These are phyloP conservation scores for Thermoascus crustaceus DNA, from an alignment of 2,329 filamentous ascomycete genomes.

Conservation along the genomic window DNA sequence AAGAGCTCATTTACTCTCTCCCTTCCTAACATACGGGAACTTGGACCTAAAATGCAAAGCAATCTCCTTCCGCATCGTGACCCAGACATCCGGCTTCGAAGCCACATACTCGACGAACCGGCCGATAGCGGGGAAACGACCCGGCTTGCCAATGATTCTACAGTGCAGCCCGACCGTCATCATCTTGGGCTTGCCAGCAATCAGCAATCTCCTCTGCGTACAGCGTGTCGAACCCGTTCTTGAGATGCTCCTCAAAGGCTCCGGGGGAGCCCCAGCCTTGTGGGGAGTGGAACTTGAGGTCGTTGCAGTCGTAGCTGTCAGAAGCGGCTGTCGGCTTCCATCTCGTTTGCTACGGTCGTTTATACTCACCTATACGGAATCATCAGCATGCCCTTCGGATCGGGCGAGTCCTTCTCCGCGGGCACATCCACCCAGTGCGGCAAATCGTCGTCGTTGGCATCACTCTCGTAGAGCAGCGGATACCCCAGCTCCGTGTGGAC, in stretches of 20 bases:
- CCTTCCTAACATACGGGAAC: conserved; percentile 39
- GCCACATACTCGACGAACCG: conserved; percentile 44
- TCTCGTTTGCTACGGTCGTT: conserved; percentile 3
- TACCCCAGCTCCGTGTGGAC: conserved; percentile 47
- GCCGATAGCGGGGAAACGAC: conserved; percentile 42
- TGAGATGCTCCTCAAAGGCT: conserved; percentile 36
- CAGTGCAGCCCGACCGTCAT: conserved; percentile 51
- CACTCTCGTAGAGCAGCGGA: conserved; percentile 42
- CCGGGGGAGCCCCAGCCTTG: conserved; percentile 38
- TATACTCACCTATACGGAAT: conserved; percentile 37
- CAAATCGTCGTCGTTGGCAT: conserved; percentile 48
- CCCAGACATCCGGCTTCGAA: conserved; percentile 40
- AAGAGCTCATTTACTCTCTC: too few relatives aligned
- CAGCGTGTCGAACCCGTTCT: conserved; percentile 45
- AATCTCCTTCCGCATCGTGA: conserved; percentile 37
- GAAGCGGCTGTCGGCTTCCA: too few relatives aligned
- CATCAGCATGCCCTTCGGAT: conserved; percentile 44
- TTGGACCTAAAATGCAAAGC: conserved; percentile 32
- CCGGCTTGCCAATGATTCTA: conserved; percentile 46
- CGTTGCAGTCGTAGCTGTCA: conserved; percentile 47
- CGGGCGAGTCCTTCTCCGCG: conserved; percentile 35
- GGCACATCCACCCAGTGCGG: conserved; percentile 50
- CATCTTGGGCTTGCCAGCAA: too few relatives aligned
- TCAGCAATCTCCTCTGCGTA: conserved; percentile 46
- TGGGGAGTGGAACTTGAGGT: conserved; percentile 41